Evolutionary conservation across 2,329 filamentous ascomycete species (phyloP).

Genomic region (Calonectria ilicicola): DNA sequence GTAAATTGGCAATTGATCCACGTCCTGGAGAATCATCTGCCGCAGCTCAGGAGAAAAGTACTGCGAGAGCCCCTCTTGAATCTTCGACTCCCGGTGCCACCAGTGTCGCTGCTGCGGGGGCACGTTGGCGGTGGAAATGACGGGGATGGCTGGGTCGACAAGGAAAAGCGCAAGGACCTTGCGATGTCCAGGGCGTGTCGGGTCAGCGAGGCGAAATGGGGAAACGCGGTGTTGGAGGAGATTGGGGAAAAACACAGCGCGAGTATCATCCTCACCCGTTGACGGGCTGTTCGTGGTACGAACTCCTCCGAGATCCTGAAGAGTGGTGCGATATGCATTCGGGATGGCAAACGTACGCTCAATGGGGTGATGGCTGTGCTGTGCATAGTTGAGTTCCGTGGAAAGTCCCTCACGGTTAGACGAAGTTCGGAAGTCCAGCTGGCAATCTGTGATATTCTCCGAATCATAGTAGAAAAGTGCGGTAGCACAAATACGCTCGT

Average conservation of each 20-base stretch:
- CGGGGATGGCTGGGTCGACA: constrained; percentile 64
- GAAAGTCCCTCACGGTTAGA: constrained; percentile 44
- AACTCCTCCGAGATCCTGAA: constrained; percentile 59
- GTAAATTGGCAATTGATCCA: background rate
- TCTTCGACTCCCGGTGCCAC: constrained; percentile 40
- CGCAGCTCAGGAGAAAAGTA: background rate
- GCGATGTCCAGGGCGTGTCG: constrained; percentile 64
- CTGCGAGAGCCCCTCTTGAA: background rate
- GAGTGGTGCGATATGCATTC: constrained; percentile 8
- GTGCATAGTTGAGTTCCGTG: constrained; percentile 34
- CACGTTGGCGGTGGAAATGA: constrained; percentile 58
- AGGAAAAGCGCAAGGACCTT: constrained; percentile 72
- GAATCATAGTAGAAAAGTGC: constrained; percentile 72
- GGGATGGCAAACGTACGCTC: constrained; percentile 50
- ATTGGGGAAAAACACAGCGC: constrained; percentile 69
- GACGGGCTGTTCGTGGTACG: constrained; percentile 46
- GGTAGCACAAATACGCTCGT: constrained; percentile 74
- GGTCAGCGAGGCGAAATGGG: constrained; percentile 64
- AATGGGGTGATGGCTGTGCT: constrained; percentile 50
- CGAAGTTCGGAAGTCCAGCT: constrained; percentile 62
- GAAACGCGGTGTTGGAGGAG: constrained; percentile 62
- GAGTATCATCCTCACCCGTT: constrained; percentile 46
- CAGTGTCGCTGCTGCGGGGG: constrained; percentile 57
- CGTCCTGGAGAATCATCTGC: background rate
- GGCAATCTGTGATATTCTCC: constrained; percentile 68